phyloP scores from a whole-genome alignment of 2,329 filamentous ascomycete genomes.

The Acrodontium crateriforme region DNA sequence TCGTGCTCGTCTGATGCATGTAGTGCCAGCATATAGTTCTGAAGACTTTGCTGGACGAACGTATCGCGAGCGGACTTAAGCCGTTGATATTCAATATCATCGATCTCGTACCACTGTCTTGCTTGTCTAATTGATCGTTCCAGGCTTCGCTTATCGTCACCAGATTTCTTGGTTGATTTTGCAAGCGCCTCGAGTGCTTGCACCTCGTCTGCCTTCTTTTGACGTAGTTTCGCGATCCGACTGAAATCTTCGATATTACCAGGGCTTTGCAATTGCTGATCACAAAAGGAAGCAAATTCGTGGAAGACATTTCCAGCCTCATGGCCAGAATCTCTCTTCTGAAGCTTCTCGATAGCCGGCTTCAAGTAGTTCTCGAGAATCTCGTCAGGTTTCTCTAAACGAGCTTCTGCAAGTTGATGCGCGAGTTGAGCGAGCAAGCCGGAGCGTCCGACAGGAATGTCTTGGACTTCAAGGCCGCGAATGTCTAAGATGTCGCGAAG shows the following conservation, averaged over 20 bases:
- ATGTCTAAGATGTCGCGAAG: constrained; percentile 58
- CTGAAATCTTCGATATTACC: constrained; percentile 74
- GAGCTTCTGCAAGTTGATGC: constrained; percentile 76
- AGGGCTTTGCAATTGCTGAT: constrained; percentile 78
- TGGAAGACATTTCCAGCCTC: constrained; percentile 84
- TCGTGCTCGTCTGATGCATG: constrained; percentile 77
- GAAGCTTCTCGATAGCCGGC: constrained; percentile 70
- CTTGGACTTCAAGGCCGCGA: constrained; percentile 51
- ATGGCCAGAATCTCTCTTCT: constrained; percentile 49
- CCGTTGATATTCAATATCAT: constrained; percentile 72
- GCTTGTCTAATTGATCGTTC: constrained; percentile 54
- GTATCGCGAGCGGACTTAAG: constrained; percentile 63
- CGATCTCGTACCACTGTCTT: constrained; percentile 80
- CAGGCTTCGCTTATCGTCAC: constrained; percentile 39
- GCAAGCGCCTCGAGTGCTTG: constrained; percentile 53
- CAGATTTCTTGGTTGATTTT: constrained; percentile 26
- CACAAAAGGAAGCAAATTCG: constrained; percentile 89
- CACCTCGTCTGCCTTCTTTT: constrained; percentile 72
- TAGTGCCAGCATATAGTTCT: constrained; percentile 83
- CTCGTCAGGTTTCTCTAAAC: constrained; percentile 76
- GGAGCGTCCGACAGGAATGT: constrained; percentile 57
- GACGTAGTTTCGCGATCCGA: constrained; percentile 62
- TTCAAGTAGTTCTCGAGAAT: constrained; percentile 80
- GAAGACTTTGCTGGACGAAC: constrained; percentile 75
- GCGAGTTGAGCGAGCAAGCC: constrained; percentile 79